phyloP scores from a whole-genome alignment of 495 filamentous ascomycete genomes.

The Aspergillus coremiiformis region DNA sequence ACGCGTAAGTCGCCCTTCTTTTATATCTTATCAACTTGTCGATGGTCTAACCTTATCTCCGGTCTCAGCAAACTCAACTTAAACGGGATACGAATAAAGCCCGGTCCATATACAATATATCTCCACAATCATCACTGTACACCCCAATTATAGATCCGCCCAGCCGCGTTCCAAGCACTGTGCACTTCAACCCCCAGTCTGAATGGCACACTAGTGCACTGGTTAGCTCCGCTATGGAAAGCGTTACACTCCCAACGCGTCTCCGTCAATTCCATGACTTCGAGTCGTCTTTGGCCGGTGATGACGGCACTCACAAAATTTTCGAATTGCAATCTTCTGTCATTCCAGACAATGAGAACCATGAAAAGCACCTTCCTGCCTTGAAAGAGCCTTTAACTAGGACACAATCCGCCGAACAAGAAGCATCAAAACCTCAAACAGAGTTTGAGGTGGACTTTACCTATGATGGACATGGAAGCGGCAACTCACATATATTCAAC shows the following conservation, averaged over 20 bases:
- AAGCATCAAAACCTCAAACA: slow-evolving; percentile 18
- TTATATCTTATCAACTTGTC: neutral
- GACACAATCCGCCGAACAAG: slow-evolving; percentile 4
- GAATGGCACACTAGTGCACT: slow-evolving; percentile 78
- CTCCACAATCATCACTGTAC: slow-evolving; percentile 66
- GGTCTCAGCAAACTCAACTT: slow-evolving; percentile 40
- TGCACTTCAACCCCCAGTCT: slow-evolving; percentile 57
- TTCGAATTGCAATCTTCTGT: slow-evolving; percentile 60
- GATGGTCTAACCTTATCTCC: neutral
- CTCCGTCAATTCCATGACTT: slow-evolving; percentile 56
- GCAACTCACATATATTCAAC: slow-evolving; percentile 54
- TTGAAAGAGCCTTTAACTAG: slow-evolving; percentile 5
- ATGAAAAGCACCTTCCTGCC: slow-evolving; percentile 13
- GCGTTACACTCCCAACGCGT: slow-evolving; percentile 67
- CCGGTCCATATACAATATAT: slow-evolving; percentile 56
- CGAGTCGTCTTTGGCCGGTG: slow-evolving; percentile 62
- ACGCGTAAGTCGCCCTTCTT: slow-evolving; percentile 42
- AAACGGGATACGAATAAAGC: slow-evolving; percentile 62
- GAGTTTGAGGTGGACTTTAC: slow-evolving; percentile 55
- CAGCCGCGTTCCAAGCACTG: slow-evolving; percentile 46
- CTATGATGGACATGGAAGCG: slow-evolving; percentile 31
- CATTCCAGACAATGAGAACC: slow-evolving; percentile 14
- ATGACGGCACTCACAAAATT: slow-evolving; percentile 68
- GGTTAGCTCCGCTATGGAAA: slow-evolving; percentile 72
- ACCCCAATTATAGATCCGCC: slow-evolving; percentile 66